A percentile compares a stretch with the other conserved stretches of the same genome.
phyloP scores from a whole-genome alignment of 139 green algal genomes.

The Tetradesmus obliquus region DNA sequence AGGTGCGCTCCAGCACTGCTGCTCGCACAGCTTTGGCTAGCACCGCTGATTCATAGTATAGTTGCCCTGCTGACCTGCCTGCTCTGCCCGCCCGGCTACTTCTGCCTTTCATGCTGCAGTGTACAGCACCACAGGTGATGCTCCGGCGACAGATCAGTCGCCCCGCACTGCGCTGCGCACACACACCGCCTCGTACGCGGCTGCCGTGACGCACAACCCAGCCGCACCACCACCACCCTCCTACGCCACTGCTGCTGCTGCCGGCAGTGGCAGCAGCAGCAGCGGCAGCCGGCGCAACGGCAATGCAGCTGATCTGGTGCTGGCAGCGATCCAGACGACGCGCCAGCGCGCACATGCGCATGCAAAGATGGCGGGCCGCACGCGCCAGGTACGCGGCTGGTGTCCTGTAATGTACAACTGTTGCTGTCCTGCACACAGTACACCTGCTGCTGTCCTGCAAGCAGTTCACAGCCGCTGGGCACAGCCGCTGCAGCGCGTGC shows the following conservation, averaged over 20 bases:
- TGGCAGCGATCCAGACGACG: constrained; percentile 28
- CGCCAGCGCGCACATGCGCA: constrained; percentile 16
- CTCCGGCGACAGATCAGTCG: not conserved
- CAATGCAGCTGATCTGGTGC: constrained; percentile 20
- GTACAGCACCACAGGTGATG: not conserved
- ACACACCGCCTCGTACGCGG: constrained; percentile 4
- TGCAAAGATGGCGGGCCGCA: not conserved
- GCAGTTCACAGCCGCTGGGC: too few relatives aligned
- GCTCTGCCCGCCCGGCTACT: too few relatives aligned
- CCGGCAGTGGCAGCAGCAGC: not conserved
- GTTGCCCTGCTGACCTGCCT: too few relatives aligned
- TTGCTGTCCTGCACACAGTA: too few relatives aligned
- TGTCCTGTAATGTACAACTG: not conserved
- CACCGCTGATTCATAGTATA: too few relatives aligned
- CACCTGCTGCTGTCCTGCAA: too few relatives aligned
- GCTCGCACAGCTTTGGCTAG: too few relatives aligned
- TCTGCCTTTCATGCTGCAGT: not conserved
- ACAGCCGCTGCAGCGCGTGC: too few relatives aligned
- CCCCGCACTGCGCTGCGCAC: not conserved
- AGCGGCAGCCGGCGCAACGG: not conserved
- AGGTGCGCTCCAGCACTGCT: too few relatives aligned
- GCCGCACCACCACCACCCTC: not conserved
- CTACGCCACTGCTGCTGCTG: not conserved
- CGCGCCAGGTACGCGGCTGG: not conserved
- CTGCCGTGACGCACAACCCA: not conserved